phyloP scores from a whole-genome alignment of 2,329 filamentous ascomycete species.

The Balansia obtecta region DNA sequence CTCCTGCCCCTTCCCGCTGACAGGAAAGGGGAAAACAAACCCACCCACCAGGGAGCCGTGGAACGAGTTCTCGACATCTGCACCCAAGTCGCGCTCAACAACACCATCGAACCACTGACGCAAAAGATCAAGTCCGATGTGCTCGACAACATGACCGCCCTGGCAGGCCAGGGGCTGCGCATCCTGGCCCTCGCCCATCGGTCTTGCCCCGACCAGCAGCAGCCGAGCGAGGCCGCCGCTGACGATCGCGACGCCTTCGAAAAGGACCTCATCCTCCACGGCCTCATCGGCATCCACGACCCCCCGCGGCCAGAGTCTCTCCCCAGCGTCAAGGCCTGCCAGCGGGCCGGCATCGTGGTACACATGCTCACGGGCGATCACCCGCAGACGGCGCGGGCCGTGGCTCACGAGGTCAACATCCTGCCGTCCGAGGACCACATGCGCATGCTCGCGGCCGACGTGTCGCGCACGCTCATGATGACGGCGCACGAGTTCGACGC shows the following conservation, averaged over 20 bases:
- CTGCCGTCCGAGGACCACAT: conserved; percentile 25
- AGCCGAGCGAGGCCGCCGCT: conserved; percentile 13
- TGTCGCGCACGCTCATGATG: conserved; percentile 26
- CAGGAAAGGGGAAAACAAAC: too few relatives aligned
- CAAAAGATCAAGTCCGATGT: conserved; percentile 34
- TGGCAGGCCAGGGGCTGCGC: conserved; percentile 27
- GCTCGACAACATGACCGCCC: conserved; percentile 51
- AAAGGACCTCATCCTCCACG: conserved; percentile 47
- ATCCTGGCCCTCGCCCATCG: conserved; percentile 9
- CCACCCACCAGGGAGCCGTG: conserved; percentile 37
- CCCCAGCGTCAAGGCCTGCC: conserved; percentile 43
- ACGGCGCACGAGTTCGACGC: conserved; percentile 55
- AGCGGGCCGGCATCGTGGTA: conserved; percentile 49
- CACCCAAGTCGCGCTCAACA: conserved; percentile 29
- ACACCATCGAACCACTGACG: conserved; percentile 21
- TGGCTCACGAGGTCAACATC: conserved; percentile 52
- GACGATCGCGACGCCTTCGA: conserved; percentile 9
- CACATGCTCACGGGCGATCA: conserved; percentile 64
- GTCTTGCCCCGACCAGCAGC: conserved; percentile 4
- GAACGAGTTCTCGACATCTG: conserved; percentile 53
- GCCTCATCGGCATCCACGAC: conserved; percentile 61
- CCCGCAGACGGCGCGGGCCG: conserved; percentile 50
- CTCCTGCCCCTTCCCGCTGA: too few relatives aligned
- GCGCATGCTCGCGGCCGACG: not conserved
- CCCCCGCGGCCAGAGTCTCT: conserved; percentile 57